Evolutionary conservation across 306 rosid species (phyloP), one percentile per base, ranked within the genome.

Genomic region (barrel medic (Medicago truncatula)): DNA sequence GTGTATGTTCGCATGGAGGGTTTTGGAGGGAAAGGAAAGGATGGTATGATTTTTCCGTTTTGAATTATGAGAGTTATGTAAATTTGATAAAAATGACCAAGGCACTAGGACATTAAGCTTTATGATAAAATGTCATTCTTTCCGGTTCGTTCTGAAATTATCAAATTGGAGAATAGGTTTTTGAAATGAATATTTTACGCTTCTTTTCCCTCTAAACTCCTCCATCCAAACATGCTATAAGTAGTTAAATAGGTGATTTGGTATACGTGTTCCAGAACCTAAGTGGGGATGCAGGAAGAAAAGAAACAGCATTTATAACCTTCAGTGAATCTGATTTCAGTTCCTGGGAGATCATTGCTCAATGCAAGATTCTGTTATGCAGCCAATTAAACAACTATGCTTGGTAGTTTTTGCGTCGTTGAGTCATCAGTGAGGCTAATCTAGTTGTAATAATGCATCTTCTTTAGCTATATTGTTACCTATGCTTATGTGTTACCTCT

Each of bases 261-360:
- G 71, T 49, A 52, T 34, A 16, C 25, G 36, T 16, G 20, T 67
- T 56, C 7, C 11, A 68, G 50, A 68, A 44, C 25, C 50, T 13
- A 41, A 56, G 50, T 58, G 63, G 63, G 46, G 16, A 76, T 40
- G 18, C n/a, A 16, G 13, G 38, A 76, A 76, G 50, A 8, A 57
- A 64, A 38, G 68, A 68, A 77, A 31, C 61, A 49, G 12, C 43
- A 34, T 39, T 57, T 58, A 14, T 53, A 17, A 3, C 8, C 4
- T 12, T 34, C 49, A 44, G 50, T 34, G 71, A 70, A 34, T 58
- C 64, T 14, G 28, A 47, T 69, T 58, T 15, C 46, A 15, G 56
- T 49, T 60, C 49, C 71, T 39, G 8, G 34, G 34, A 49, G 57
- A 38, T 70, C 56, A 50, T 71, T 70, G 44, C 8, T 61, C 77